Evolutionary conservation across 805 yeast species (phyloP).

Genomic region (Wilhelminamyces savonicus): DNA sequence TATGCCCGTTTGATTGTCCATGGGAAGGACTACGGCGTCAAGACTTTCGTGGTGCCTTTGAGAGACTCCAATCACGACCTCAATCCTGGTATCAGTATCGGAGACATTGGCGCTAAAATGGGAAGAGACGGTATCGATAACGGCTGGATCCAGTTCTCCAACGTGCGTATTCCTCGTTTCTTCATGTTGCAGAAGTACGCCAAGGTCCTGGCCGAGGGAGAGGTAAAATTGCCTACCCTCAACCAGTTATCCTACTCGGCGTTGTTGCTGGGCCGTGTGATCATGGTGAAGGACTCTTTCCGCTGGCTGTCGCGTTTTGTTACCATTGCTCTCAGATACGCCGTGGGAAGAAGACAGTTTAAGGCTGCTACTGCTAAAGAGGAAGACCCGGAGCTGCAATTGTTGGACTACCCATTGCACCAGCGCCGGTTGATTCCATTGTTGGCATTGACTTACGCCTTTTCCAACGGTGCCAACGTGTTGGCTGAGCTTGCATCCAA

Average conservation of each 20-base stretch:
- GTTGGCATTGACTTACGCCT: conserved; percentile 14
- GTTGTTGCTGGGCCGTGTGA: conserved; percentile 13
- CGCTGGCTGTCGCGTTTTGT: conserved; percentile 11
- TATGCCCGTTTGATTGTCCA: conserved; percentile 14
- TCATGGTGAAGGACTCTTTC: conserved; percentile 16
- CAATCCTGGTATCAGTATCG: conserved; percentile 15
- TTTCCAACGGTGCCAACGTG: conserved; percentile 12
- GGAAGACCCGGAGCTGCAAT: conserved; percentile 14
- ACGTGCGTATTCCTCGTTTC: conserved; percentile 13
- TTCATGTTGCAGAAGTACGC: conserved; percentile 15
- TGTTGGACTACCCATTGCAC: conserved; percentile 16
- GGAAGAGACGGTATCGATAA: conserved; percentile 17
- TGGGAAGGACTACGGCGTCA: conserved; percentile 15
- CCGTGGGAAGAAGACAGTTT: conserved; percentile 15
- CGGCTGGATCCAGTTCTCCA: conserved; percentile 17
- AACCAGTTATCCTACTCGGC: conserved; percentile 15
- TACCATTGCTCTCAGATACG: conserved; percentile 14
- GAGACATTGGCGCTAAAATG: conserved; percentile 17
- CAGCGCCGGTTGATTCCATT: conserved; percentile 13
- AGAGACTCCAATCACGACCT: conserved; percentile 12
- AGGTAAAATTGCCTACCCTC: conserved; percentile 11
- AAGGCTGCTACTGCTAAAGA: conserved; percentile 14
- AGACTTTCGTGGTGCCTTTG: conserved; percentile 15
- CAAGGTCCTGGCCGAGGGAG: conserved; percentile 11
- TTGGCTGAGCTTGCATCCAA: conserved; percentile 7